These are phyloP conservation scores for Backusella luteola DNA, from an alignment of 192 early-diverging fungal species.

Conservation along the genomic window DNA sequence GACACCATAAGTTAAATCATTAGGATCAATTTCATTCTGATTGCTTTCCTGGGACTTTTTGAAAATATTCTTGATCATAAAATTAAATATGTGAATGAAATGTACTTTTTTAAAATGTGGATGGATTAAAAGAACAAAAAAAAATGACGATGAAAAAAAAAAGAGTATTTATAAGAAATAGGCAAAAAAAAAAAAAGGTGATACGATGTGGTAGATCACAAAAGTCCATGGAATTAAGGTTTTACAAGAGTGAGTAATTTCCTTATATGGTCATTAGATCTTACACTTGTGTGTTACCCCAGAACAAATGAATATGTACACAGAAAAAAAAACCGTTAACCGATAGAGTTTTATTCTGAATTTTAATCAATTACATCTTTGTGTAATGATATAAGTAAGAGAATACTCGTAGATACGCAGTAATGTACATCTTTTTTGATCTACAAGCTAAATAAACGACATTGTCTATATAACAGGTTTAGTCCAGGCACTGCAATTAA, in stretches of 20 bases:
- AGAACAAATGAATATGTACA: neutral
- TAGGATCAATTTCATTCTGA: neutral
- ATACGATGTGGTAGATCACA: neutral
- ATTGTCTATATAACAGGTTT: too few species aligned
- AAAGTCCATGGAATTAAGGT: neutral
- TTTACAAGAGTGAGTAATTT: neutral
- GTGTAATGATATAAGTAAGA: neutral
- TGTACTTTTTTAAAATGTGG: neutral
- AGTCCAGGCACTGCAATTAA: too few species aligned
- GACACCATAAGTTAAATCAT: conserved; percentile 5
- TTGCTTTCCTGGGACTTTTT: neutral
- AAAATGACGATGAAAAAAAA: neutral
- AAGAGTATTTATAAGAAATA: neutral
- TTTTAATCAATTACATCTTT: neutral
- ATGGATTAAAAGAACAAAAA: neutral
- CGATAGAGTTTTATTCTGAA: neutral
- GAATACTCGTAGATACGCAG: neutral
- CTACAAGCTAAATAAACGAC: neutral
- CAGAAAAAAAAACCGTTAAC: neutral
- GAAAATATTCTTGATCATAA: neutral
- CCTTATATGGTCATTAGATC: neutral
- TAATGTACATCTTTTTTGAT: neutral
- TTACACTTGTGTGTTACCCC: neutral
- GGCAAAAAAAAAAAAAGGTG: neutral
- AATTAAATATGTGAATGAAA: neutral